A percentile compares a stretch with the other conserved stretches of the same genome.
Conservation (phyloP, 2,329 filamentous ascomycete species). For the Fusarium napiforme region DNA sequence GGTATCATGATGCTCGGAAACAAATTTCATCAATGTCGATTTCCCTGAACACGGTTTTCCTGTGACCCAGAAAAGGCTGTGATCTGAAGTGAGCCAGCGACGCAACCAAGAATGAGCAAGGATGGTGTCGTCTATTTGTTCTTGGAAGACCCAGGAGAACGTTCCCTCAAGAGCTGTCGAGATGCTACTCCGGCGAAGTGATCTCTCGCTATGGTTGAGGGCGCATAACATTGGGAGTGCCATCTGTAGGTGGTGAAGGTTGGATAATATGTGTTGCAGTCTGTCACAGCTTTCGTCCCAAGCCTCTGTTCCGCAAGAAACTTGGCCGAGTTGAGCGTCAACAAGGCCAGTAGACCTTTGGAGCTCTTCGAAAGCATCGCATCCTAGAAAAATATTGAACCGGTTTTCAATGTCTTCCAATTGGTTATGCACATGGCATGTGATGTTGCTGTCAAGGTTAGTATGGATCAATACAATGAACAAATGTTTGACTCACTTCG, state of each 20-base stretch:
- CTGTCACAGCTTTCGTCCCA: background rate
- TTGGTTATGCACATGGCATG: background rate
- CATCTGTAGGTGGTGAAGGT: background rate
- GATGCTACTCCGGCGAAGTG: background rate
- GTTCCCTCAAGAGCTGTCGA: background rate
- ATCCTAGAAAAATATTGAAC: background rate
- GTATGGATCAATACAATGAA: background rate
- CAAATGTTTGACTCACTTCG: background rate
- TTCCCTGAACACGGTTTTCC: slow-evolving; percentile 18
- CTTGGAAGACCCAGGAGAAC: background rate
- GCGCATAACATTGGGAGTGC: background rate
- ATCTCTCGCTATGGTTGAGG: background rate
- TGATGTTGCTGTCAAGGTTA: background rate
- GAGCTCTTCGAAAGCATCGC: background rate
- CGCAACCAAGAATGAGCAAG: background rate
- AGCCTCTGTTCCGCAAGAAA: background rate
- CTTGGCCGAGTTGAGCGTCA: background rate
- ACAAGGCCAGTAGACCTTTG: background rate
- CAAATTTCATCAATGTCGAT: slow-evolving; percentile 24
- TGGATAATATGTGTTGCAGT: background rate
- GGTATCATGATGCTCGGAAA: background rate
- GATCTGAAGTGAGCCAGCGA: background rate
- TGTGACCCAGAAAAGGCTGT: slow-evolving; percentile 11
- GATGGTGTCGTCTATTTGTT: background rate
- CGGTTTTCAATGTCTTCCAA: background rate